phyloP scores from a whole-genome alignment of 2,329 filamentous ascomycete species.

The Diaporthe batatas region DNA sequence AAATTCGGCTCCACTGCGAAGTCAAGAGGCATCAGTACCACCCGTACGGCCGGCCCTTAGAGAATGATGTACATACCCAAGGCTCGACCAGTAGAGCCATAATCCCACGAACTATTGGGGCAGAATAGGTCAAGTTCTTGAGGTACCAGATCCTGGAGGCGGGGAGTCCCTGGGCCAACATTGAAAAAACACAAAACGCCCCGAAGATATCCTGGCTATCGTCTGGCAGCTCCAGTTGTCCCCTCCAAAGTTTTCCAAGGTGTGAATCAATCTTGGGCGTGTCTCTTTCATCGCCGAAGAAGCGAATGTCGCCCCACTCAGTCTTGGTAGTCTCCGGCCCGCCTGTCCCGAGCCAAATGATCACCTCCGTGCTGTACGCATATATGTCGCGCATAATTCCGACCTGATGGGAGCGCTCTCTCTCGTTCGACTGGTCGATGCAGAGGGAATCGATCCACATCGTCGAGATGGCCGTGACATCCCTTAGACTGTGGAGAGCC shows the following conservation, averaged over 20 bases:
- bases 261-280: neutral
- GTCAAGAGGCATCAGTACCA: neutral
- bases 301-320: neutral
- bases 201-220: slow-evolving; percentile 2
- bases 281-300: slow-evolving; percentile 28
- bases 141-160: slow-evolving; percentile 29
- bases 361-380: slow-evolving; percentile 13
- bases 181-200: slow-evolving; percentile 28
- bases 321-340: neutral
- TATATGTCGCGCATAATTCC: slow-evolving; percentile 32
- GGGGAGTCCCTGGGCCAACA: slow-evolving; percentile 16
- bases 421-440: slow-evolving; percentile 2
- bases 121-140: slow-evolving; percentile 6
- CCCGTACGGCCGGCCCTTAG: too few relatives aligned
- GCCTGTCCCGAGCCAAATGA: slow-evolving; percentile 27
- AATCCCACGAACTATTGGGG: slow-evolving; percentile 6
- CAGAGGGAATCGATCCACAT: slow-evolving; percentile 26
- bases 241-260: slow-evolving; percentile 4
- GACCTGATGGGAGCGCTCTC: slow-evolving; percentile 20
- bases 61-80: neutral
- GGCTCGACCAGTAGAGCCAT: neutral
- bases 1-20: slow-evolving; percentile 22
- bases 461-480: neutral
- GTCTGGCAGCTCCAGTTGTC: neutral
- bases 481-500: slow-evolving; percentile 16